These are phyloP conservation scores for Prunus mongolica DNA, from an alignment of 306 rosid species.

Conservation along the genomic window DNA sequence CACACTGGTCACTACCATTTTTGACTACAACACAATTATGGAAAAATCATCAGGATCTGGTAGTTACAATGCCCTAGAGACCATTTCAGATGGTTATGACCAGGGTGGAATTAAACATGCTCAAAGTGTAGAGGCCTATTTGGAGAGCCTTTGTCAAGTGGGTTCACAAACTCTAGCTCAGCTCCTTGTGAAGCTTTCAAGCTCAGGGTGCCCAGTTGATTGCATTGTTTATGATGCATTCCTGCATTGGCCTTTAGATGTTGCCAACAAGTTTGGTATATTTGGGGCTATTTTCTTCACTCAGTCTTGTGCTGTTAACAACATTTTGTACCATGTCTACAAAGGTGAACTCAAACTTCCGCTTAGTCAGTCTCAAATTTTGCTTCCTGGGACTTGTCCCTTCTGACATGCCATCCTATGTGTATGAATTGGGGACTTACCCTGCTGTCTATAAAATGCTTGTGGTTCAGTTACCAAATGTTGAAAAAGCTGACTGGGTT, in stretches of 20 bases:
- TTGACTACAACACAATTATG: background rate
- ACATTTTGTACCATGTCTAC: background rate
- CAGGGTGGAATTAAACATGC: background rate
- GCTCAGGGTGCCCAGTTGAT: background rate
- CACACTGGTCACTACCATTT: background rate
- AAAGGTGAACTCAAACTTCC: background rate
- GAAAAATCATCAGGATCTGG: background rate
- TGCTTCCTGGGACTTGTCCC: background rate
- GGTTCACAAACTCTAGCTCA: background rate
- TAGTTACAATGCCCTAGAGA: background rate
- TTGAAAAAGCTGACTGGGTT: background rate
- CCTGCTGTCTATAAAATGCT: background rate
- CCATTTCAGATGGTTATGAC: background rate
- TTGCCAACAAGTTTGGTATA: background rate
- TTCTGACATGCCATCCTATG: background rate
- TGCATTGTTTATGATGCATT: background rate
- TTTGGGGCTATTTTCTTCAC: background rate
- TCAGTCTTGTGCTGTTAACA: background rate
- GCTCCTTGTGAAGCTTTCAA: background rate
- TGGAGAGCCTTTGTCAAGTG: background rate
- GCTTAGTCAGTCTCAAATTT: background rate
- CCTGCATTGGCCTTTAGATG: background rate
- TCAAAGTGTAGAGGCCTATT: background rate
- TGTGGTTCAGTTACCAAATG: background rate
- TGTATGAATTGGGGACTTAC: background rate